Conservation (phyloP, 441 rosid genomes). For the Pelargonium exstipulatum region DNA sequence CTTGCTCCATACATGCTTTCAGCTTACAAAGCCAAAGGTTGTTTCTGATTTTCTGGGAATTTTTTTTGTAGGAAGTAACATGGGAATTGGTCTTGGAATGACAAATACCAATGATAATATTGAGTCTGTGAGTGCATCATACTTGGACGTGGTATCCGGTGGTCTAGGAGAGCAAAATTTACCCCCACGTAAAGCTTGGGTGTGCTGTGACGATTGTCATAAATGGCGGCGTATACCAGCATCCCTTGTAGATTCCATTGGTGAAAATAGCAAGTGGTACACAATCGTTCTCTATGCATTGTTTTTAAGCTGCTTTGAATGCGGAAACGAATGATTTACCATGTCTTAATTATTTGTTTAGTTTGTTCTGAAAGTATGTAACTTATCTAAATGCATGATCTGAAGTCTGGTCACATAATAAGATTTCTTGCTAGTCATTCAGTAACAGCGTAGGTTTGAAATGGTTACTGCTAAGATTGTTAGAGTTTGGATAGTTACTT, state of each 20-base stretch:
- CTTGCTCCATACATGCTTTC: neutral
- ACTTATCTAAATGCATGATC: neutral
- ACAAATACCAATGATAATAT: conserved; percentile 22
- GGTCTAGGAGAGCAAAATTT: conserved; percentile 35
- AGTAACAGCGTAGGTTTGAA: neutral
- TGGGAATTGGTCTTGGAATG: conserved; percentile 32
- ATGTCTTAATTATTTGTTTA: conserved; percentile 3
- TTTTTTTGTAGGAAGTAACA: conserved; percentile 36
- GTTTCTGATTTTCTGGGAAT: conserved; percentile 20
- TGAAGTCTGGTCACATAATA: neutral
- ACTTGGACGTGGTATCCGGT: conserved; percentile 34
- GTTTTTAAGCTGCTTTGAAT: conserved; percentile 17
- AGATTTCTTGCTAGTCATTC: neutral
- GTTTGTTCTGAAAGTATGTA: neutral
- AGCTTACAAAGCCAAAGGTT: conserved; percentile 8
- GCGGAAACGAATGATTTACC: conserved; percentile 3
- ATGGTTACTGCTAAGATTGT: neutral
- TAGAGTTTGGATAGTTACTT: neutral
- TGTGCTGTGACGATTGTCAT: conserved; percentile 79
- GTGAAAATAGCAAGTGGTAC: conserved; percentile 79
- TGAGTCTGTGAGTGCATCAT: conserved; percentile 30
- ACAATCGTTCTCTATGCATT: conserved; percentile 12
- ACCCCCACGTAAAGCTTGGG: conserved; percentile 72
- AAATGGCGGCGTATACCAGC: conserved; percentile 94
- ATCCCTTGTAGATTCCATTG: conserved; percentile 56